Percentiles rank a stretch among this genome's conserved stretches.
These are phyloP conservation scores for Aspergillus sergii DNA, from an alignment of 2,329 filamentous ascomycete species.

Conservation along the genomic window DNA sequence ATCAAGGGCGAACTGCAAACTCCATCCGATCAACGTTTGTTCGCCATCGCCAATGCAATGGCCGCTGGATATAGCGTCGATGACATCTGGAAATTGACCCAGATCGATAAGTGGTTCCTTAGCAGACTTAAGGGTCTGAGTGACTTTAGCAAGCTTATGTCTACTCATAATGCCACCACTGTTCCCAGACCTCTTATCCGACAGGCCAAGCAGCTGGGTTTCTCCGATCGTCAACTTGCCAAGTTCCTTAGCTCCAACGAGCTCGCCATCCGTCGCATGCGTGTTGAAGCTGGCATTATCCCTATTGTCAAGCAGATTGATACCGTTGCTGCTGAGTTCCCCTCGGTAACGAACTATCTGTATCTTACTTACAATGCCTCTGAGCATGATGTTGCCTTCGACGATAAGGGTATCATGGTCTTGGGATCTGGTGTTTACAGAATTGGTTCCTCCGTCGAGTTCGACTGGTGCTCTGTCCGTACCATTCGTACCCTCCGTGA, in stretches of 20 bases:
- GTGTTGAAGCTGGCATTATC: slow-evolving; percentile 82
- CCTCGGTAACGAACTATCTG: slow-evolving; percentile 90
- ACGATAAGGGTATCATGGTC: slow-evolving; percentile 94
- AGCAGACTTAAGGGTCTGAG: slow-evolving; percentile 87
- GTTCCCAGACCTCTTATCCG: slow-evolving; percentile 68
- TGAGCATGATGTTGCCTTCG: slow-evolving; percentile 79
- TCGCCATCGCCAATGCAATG: slow-evolving; percentile 98
- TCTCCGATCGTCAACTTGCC: slow-evolving; percentile 89
- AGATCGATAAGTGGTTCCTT: slow-evolving; percentile 99
- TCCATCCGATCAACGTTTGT: slow-evolving; percentile 93
- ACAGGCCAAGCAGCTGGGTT: slow-evolving; percentile 89
- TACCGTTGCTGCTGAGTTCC: slow-evolving; percentile 96
- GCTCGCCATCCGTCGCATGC: slow-evolving; percentile 78
- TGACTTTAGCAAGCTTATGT: slow-evolving; percentile 82
- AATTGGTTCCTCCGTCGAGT: slow-evolving; percentile 96
- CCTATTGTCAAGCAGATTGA: slow-evolving; percentile 98
- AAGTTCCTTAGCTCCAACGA: slow-evolving; percentile 96
- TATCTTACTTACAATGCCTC: slow-evolving; percentile 95
- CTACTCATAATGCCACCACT: slow-evolving; percentile 67
- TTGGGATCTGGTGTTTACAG: slow-evolving; percentile 94
- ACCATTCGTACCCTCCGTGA: slow-evolving; percentile 88
- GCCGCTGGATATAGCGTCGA: slow-evolving; percentile 89
- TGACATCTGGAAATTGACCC: slow-evolving; percentile 97
- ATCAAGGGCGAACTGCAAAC: slow-evolving; percentile 96
- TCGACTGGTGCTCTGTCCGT: slow-evolving; percentile 97